Evolutionary conservation across 2,329 filamentous ascomycete genomes (phyloP), one percentile per base, ranked within the genome.

Genomic region (Amphichorda felina): DNA sequence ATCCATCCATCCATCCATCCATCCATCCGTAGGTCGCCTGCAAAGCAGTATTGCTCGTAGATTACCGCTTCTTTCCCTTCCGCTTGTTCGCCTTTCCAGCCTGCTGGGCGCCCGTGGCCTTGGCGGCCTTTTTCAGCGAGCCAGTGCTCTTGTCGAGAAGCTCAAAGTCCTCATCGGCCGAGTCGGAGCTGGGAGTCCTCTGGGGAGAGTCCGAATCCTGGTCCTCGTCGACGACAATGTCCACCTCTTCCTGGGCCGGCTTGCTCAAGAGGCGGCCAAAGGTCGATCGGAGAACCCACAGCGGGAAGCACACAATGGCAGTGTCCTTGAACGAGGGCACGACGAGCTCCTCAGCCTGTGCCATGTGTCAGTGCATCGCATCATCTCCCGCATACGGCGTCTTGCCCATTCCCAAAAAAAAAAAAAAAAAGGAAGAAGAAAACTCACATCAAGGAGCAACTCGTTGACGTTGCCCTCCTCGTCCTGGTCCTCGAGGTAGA

Each of bases 401-500:
- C 10, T 32, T 11, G 5, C 30, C 5, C 8, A 4, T 7, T 3
- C 14, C 7, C 15, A 32, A 19, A 32, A 19, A 34, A 27, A 11
- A 17, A 8, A 35, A 29, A 11, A 15, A 8, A 14, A 30, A 18
- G 11, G 14, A 21, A 16, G 16, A 16, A 17, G 30, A 18, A 8
- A 35, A 72, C 82, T 69, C 62, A 95, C 78, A 55, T 98, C 89
- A 40, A 98, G 76, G 43, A 95, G 64, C 53, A 80, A 94, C 54
- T 95, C 85, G 45, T 82, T 74, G 22, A 76, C 72, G 37, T 83
- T 76, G 36, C 91, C 91, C 17, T 95, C 85, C 45, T 88, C 87
- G 35, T 86, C 85, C 48, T 85, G 73, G 52, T 94, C 84, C 59
- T 96, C 88, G n/a, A 98, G 68, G 53, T 85, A 98, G 10, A 98